These are phyloP conservation scores for Monascus ruber DNA, from an alignment of 2,329 filamentous ascomycete species.

Conservation along the genomic window DNA sequence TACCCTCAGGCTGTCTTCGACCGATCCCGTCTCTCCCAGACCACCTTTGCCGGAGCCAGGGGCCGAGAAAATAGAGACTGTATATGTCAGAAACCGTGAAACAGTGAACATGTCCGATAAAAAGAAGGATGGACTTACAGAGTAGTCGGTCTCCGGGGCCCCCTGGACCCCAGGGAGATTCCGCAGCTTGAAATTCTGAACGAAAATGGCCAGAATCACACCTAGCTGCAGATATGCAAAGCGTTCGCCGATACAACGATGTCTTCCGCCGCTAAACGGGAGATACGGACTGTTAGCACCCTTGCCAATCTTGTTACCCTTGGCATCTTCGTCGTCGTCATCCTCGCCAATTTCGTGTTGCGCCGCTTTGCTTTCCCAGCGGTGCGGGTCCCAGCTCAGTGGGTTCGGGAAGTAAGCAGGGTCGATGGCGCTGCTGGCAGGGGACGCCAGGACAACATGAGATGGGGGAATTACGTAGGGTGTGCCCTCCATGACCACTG, in stretches of 20 bases:
- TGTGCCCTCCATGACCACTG: slow-evolving; percentile 43
- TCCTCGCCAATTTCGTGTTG: slow-evolving; percentile 24
- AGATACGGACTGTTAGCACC: slow-evolving; percentile 53
- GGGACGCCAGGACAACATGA: slow-evolving; percentile 70
- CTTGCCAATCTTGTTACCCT: slow-evolving; percentile 47
- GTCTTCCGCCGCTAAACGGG: slow-evolving; percentile 61
- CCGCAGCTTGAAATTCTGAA: slow-evolving; percentile 49
- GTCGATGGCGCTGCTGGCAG: slow-evolving; percentile 52
- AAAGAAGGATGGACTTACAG: slow-evolving; percentile 30
- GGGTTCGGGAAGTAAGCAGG: slow-evolving; percentile 52
- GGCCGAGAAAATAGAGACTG: slow-evolving; percentile 18
- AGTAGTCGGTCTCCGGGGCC: slow-evolving; percentile 56
- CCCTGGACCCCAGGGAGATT: slow-evolving; percentile 45
- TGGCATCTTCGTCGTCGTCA: slow-evolving; percentile 48
- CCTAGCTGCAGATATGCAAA: slow-evolving; percentile 61
- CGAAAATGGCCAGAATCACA: slow-evolving; percentile 52
- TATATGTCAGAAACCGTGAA: neutral
- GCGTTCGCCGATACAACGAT: slow-evolving; percentile 66
- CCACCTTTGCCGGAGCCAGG: slow-evolving; percentile 13
- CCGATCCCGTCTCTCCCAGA: slow-evolving; percentile 7
- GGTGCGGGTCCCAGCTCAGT: slow-evolving; percentile 49
- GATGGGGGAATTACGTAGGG: slow-evolving; percentile 64
- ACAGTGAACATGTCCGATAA: neutral
- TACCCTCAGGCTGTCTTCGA: neutral
- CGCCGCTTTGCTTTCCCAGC: slow-evolving; percentile 39